Percentiles rank a stretch among this genome's conserved stretches.
Conservation (phyloP, 1,284 basidiomycete species). For the Ustilago tritici region DNA sequence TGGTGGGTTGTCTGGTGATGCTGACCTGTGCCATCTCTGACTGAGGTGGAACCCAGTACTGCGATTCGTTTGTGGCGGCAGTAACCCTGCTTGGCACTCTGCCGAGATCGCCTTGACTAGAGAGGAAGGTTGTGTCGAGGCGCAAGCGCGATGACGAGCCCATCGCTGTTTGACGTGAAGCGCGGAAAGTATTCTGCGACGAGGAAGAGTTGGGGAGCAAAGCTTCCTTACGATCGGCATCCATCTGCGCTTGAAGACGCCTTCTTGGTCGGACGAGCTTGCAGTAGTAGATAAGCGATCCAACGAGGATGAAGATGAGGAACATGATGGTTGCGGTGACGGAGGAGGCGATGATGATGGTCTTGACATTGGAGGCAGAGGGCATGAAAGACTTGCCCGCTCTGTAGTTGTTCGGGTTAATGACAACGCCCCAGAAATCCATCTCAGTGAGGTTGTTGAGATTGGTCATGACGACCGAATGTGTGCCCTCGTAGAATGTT, state of each 20-base stretch:
- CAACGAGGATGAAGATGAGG: conserved; percentile 31
- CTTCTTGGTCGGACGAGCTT: conserved; percentile 32
- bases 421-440: conserved; percentile 46
- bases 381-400: conserved; percentile 34
- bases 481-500: conserved; percentile 29
- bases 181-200: neutral
- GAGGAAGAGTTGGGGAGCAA: conserved; percentile 10
- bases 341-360: conserved; percentile 41
- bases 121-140: conserved; percentile 34
- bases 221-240: conserved; percentile 25
- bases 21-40: conserved; percentile 9
- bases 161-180: conserved; percentile 6
- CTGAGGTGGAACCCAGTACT: conserved; percentile 39
- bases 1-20: conserved; percentile 14
- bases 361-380: conserved; percentile 21
- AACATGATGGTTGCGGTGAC: conserved; percentile 37
- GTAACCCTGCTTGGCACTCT: conserved; percentile 40
- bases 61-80: conserved; percentile 38
- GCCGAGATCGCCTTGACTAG: conserved; percentile 36
- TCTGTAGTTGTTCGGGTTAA: conserved; percentile 47
- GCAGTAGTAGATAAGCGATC: conserved; percentile 39
- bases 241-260: conserved; percentile 15
- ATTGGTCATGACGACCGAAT: conserved; percentile 43
- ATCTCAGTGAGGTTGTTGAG: conserved; percentile 31
- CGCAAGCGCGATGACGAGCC: conserved; percentile 23